Base-by-base conservation (phyloP, 169 alveolate species). In the Ichthyophthirius multifiliis region DNA sequence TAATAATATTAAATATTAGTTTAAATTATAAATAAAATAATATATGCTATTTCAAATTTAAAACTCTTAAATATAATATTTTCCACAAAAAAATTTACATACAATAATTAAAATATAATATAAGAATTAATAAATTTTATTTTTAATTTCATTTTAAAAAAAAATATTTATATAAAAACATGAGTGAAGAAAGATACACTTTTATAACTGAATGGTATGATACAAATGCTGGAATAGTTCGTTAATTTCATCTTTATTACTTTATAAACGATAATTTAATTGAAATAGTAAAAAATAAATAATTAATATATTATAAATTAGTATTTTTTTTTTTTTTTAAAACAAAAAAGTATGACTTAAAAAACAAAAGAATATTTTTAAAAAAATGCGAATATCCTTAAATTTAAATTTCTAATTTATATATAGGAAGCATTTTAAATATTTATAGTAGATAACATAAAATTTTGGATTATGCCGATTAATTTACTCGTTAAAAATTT, bases 161-260 rank as follows among this genome's bases (percentile, higher is more conserved):
- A n/a, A n/a, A n/a, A n/a, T n/a, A n/a, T n/a, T n/a, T n/a, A n/a
- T n/a, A n/a, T n/a, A n/a, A n/a, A n/a, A n/a, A n/a, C n/a, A 55
- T 55, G 71, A 55, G 71, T n/a, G 90, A 89, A 62, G 94, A 92
- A 43, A 83, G 94, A 73, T 92, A 83, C 83, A 89, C 87, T 18
- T 92, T 92, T 76, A 74, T 89, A 32, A 83, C 91, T 43, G 96
- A 94, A 78, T 92, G 96, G 94, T 92, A 71, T 83, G 97, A 94
- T 82, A 76, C 78, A 39, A 65, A 84, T 48, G 96, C 97, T 16
- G 63, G 90, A 12, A 45, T 94, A 37, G 82, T 90, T 35, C 80
- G 96, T 65, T 74, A 73, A 7, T 94, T 90, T 73, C 82, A 84
- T 16, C 74, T 94, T 13, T 85, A 87, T 37, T 94, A 84, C 76